phyloP scores from a whole-genome alignment of 2,329 filamentous ascomycete species.

The Colletotrichum falcatum region DNA sequence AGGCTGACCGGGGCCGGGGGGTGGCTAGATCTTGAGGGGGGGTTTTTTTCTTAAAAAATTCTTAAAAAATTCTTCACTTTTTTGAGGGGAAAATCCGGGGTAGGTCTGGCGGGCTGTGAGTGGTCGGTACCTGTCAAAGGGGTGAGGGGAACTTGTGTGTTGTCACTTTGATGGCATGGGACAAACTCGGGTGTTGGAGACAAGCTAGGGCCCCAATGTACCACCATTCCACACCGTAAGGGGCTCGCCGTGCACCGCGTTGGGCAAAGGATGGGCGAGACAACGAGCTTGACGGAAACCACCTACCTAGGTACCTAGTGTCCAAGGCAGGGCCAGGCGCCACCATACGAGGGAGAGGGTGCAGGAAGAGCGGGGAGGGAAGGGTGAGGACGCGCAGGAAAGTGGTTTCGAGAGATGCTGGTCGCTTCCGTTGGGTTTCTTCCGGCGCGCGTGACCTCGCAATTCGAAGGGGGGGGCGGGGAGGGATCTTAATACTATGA shows the following conservation, averaged over 20 bases:
- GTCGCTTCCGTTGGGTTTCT: background rate
- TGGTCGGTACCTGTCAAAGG: slow-evolving; percentile 4
- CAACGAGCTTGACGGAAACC: slow-evolving; percentile 6
- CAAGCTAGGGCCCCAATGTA: background rate
- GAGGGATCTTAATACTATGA: slow-evolving; percentile 4
- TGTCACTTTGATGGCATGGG: slow-evolving; percentile 6
- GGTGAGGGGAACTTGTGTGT: background rate
- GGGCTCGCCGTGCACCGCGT: background rate
- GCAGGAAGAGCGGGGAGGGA: no score
- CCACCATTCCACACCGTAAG: no score
- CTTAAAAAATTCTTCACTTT: background rate
- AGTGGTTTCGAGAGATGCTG: background rate
- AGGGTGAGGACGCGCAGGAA: background rate
- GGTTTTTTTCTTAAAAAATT: background rate
- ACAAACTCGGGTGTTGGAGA: background rate
- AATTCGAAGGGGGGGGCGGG: background rate
- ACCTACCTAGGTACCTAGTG: no score
- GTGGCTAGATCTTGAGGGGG: background rate
- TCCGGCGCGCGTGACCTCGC: slow-evolving; percentile 25
- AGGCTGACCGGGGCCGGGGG: background rate
- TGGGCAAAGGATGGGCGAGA: slow-evolving; percentile 12
- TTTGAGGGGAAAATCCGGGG: slow-evolving; percentile 35
- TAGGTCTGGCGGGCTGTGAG: slow-evolving; percentile 25
- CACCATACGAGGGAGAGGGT: no score
- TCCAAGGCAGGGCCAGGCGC: background rate